Percentiles rank a stretch among this genome's conserved stretches.
Conservation (phyloP, 2,329 filamentous ascomycete species). For the Pseudogymnoascus sp. region DNA sequence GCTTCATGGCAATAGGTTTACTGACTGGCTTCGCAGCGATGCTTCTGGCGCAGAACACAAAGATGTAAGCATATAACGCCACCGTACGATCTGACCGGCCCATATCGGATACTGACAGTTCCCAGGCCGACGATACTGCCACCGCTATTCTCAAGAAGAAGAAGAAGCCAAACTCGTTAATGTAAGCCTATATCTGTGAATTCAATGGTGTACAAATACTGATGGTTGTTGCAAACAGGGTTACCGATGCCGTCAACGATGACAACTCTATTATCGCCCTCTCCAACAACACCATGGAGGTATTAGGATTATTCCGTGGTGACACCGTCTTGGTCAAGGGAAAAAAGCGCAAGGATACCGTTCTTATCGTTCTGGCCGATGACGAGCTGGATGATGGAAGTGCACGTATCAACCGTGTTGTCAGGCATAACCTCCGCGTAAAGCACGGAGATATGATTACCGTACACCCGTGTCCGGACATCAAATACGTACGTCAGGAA, state of each 20-base stretch:
- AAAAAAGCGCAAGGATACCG: constrained; percentile 99
- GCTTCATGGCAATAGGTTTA: constrained; percentile 15
- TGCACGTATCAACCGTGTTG: constrained; percentile 95
- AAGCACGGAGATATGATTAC: constrained; percentile 98
- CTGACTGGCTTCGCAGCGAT: constrained; percentile 58
- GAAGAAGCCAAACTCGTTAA: constrained; percentile 99
- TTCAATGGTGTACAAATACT: constrained; percentile 20
- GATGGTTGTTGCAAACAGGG: constrained; percentile 51
- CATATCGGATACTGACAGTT: constrained; percentile 31
- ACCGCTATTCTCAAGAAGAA: constrained; percentile 99
- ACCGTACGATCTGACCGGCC: constrained; percentile 26
- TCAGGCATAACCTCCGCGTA: constrained; percentile 95
- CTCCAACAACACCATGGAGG: constrained; percentile 98
- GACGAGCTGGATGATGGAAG: constrained; percentile 97
- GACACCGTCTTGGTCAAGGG: constrained; percentile 97
- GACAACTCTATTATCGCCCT: constrained; percentile 99
- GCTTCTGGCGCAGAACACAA: constrained; percentile 82
- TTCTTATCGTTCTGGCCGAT: constrained; percentile 93
- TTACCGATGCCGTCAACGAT: constrained; percentile 97
- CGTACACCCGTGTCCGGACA: constrained; percentile 95
- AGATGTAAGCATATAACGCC: constrained; percentile 52
- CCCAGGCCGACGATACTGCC: constrained; percentile 78
- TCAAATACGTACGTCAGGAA: constrained; percentile 83
- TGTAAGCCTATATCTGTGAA: constrained; percentile 52
- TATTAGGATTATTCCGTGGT: constrained; percentile 94